Base-by-base conservation (phyloP, 192 early-diverging fungal genomes). In the Pilobolus umbonatus region DNA sequence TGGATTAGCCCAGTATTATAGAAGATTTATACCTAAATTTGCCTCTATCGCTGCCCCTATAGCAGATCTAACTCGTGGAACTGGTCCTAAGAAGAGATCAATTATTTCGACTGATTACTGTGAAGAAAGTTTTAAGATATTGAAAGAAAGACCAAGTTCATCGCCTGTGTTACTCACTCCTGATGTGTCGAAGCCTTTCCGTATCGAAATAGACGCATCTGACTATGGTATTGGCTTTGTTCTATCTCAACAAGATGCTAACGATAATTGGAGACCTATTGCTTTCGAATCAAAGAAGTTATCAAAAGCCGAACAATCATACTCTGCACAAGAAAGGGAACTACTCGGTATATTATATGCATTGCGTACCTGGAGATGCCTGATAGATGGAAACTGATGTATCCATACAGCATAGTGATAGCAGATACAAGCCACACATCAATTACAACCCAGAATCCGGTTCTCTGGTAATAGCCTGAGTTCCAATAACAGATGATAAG, bases 281-380 rank as follows among this genome's bases (percentile, higher is more conserved):
- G 72, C 67, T 3, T 74, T 58, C 49, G 65, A 68, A 50, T 67
- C 64, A 17, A 56, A 61, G 34, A 69, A 69, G 26, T 47, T 67
- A n/a, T 48, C 42, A 2, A 21, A 44, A 19, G 73, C 55, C 55
- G 25, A 65, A 64, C 15, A 44, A 34, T 61, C 63, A 8, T 69
- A 69, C 28, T 60, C 65, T 10, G 45, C 57, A 0, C 57, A 59
- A 48, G 31, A 59, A 36, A n/a, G 45, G 4, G 57, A 59, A 32
- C 30, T 59, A 7, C 21, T 59, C 1, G 57, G 26, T 12, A 49
- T 59, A 11, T 34, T 59, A 14, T 19, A 47, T 36, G 44, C 45
- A 7, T 26, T 59, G 24, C 30, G 57, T 14, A 59, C 44, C 12
- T 59, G 57, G 57, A 39, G 57, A 9, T 59, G 45, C 22, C 34